A percentile compares a stretch with the other conserved stretches of the same genome.
Evolutionary conservation across 2,329 filamentous ascomycete genomes (phyloP).

Genomic region (Talaromyces rugulosus): DNA sequence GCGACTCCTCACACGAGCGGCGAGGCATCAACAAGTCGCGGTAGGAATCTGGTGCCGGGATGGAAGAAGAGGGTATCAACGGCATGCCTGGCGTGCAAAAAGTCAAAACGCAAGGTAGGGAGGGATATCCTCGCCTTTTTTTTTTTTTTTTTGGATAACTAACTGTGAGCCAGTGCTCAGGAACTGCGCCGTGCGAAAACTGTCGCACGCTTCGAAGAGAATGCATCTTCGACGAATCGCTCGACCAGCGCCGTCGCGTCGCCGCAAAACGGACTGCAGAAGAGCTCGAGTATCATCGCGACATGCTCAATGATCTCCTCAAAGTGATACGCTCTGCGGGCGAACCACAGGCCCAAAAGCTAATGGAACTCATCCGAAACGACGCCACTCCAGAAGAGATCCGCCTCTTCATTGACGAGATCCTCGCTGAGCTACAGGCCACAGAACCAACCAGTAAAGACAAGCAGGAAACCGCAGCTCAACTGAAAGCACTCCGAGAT

Average conservation of each 20-base stretch:
- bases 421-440: slow-evolving; percentile 19
- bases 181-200: slow-evolving; percentile 34
- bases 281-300: slow-evolving; percentile 36
- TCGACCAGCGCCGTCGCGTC: slow-evolving; percentile 48
- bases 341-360: slow-evolving; percentile 21
- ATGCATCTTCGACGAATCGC: slow-evolving; percentile 57
- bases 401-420: slow-evolving; percentile 28
- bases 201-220: slow-evolving; percentile 31
- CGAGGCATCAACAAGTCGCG: slow-evolving; percentile 6
- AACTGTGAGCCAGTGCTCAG: slow-evolving; percentile 29
- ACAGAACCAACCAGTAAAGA: slow-evolving; percentile 10
- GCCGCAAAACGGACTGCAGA: slow-evolving; percentile 37
- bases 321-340: slow-evolving; percentile 30
- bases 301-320: slow-evolving; percentile 35
- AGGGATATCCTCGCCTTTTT: background rate
- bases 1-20: slow-evolving; percentile 9
- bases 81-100: slow-evolving; percentile 37
- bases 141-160: background rate
- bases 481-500: slow-evolving; percentile 26
- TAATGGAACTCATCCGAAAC: slow-evolving; percentile 33
- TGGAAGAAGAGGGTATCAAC: slow-evolving; percentile 38
- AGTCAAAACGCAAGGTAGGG: slow-evolving; percentile 36
- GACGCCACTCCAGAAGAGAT: slow-evolving; percentile 34
- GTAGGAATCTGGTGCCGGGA: slow-evolving; percentile 6
- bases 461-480: slow-evolving; percentile 18